phyloP scores from a whole-genome alignment of 2,329 filamentous ascomycete species.

The Coccinonectria pachysandricola region DNA sequence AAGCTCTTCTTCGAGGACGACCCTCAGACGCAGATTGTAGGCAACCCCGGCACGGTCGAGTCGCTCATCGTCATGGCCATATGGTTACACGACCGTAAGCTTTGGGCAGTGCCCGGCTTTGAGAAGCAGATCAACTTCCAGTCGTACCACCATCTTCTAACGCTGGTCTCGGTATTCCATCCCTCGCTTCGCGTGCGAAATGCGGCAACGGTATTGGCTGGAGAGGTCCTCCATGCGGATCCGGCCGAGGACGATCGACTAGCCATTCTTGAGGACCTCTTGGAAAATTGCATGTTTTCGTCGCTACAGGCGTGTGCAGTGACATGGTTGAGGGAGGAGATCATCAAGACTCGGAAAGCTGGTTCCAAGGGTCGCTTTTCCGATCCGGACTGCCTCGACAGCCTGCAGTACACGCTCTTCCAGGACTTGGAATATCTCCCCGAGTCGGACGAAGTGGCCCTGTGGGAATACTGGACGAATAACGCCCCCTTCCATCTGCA shows the following conservation, averaged over 20 bases:
- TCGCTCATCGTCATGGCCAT: slow-evolving; percentile 49
- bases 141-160: slow-evolving; percentile 49
- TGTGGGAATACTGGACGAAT: slow-evolving; percentile 42
- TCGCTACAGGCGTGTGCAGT: slow-evolving; percentile 53
- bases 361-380: slow-evolving; percentile 33
- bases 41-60: slow-evolving; percentile 46
- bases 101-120: slow-evolving; percentile 25
- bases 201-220: slow-evolving; percentile 43
- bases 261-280: slow-evolving; percentile 51
- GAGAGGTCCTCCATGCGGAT: slow-evolving; percentile 45
- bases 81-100: slow-evolving; percentile 44
- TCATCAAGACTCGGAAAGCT: slow-evolving; percentile 35
- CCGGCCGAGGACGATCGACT: slow-evolving; percentile 49
- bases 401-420: slow-evolving; percentile 52
- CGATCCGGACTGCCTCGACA: slow-evolving; percentile 44
- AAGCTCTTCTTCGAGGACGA: slow-evolving; percentile 42
- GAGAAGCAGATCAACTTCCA: slow-evolving; percentile 39
- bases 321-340: slow-evolving; percentile 53
- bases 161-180: slow-evolving; percentile 48
- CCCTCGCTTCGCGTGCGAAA: slow-evolving; percentile 43
- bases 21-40: slow-evolving; percentile 36
- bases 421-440: slow-evolving; percentile 41
- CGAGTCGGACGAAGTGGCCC: slow-evolving; percentile 29
- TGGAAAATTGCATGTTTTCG: slow-evolving; percentile 56
- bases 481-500: slow-evolving; percentile 47